phyloP scores from a whole-genome alignment of 202 grass and related monocot genomes.

The Elaeis oleifera region DNA sequence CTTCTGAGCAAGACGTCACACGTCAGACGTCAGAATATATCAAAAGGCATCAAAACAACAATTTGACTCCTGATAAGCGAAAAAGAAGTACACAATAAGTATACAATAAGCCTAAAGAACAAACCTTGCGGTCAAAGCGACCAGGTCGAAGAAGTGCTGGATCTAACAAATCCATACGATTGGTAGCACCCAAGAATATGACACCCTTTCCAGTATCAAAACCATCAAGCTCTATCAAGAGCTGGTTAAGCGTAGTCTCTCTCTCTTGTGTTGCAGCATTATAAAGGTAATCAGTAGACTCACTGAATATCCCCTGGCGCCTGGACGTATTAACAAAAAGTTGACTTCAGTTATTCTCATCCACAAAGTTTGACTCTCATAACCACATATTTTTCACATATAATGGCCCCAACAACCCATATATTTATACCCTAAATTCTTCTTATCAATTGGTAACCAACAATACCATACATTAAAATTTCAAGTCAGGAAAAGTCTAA shows the following conservation, averaged over 20 bases:
- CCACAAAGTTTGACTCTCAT: too few species aligned
- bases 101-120: not conserved
- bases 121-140: slow-evolving; percentile 40
- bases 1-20: too few species aligned
- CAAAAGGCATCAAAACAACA: too few species aligned
- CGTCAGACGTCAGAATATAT: too few species aligned
- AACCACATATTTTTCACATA: too few species aligned
- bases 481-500: too few species aligned
- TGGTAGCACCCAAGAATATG: slow-evolving; percentile 32
- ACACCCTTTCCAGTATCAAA: slow-evolving; percentile 37
- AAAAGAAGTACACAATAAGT: not conserved
- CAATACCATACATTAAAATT: too few species aligned
- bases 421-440: too few species aligned
- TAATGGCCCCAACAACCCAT: too few species aligned
- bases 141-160: slow-evolving; percentile 32
- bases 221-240: slow-evolving; percentile 35
- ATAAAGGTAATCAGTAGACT: slow-evolving; percentile 22
- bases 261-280: slow-evolving; percentile 34
- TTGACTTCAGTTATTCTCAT: too few species aligned
- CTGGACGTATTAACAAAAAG: slow-evolving; percentile 3
- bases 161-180: slow-evolving; percentile 37
- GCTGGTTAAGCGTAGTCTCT: slow-evolving; percentile 34
- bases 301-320: slow-evolving; percentile 24
- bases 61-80: not conserved
- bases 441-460: too few species aligned